phyloP scores from a whole-genome alignment of 2,329 filamentous ascomycete genomes.

The Colletotrichum sansevieriae region DNA sequence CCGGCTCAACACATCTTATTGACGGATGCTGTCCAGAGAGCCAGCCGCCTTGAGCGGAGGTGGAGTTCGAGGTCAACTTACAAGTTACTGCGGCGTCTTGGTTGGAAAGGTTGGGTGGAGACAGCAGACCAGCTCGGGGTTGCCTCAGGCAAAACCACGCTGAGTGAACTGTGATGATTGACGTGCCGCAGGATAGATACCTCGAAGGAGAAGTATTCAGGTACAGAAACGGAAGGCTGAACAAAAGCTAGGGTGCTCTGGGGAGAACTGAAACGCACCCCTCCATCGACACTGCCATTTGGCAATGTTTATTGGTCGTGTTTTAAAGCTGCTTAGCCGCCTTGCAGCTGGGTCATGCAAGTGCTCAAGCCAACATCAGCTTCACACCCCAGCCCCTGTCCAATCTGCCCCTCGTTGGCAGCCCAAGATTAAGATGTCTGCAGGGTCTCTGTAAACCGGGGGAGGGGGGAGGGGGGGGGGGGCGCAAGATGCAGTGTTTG shows the following conservation, averaged over 20 bases:
- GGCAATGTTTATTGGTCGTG: constrained; percentile 32
- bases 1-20: not conserved
- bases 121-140: not conserved
- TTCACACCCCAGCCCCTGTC: constrained; percentile 38
- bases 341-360: constrained; percentile 43
- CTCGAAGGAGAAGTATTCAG: constrained; percentile 10
- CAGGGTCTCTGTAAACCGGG: constrained; percentile 40
- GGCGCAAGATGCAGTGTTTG: constrained; percentile 19
- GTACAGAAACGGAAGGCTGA: constrained; percentile 28
- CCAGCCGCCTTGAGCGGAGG: not conserved
- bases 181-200: not conserved
- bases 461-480: not conserved
- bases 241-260: constrained; percentile 4
- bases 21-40: not conserved
- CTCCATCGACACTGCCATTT: constrained; percentile 25
- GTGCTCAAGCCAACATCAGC: constrained; percentile 41
- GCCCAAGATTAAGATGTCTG: constrained; percentile 40
- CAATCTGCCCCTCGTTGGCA: constrained; percentile 32
- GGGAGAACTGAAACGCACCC: constrained; percentile 38
- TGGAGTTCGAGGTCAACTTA: not conserved
- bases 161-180: not conserved
- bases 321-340: constrained; percentile 43
- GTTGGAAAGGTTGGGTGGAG: not conserved
- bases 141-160: constrained; percentile 15
- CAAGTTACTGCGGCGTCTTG: too few species aligned